These are phyloP conservation scores for Trichoderma oligosporum DNA, from an alignment of 2,329 filamentous ascomycete species.

Conservation along the genomic window DNA sequence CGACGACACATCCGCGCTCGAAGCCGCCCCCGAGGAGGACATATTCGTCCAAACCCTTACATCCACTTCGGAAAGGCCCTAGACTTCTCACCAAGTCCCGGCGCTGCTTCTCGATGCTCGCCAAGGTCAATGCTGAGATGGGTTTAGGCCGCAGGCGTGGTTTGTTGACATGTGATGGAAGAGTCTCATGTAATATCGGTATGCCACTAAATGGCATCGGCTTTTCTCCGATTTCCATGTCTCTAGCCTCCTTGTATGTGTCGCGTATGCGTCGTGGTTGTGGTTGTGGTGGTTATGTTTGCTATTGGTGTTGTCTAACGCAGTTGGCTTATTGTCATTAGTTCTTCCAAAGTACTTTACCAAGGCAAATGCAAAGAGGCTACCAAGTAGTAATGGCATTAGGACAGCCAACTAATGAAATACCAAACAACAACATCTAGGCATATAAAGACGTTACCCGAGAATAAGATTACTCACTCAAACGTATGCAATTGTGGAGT, in stretches of 20 bases:
- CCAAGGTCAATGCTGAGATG: constrained; percentile 42
- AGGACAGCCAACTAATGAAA: no score
- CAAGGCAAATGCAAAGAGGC: no score
- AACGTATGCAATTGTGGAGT: no score
- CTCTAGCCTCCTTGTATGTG: no score
- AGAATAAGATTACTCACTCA: no score
- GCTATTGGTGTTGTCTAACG: neutral
- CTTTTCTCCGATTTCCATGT: neutral
- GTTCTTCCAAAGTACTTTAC: no score
- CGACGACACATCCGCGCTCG: constrained; percentile 50
- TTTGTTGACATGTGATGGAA: neutral
- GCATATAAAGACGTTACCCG: no score
- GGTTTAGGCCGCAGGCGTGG: constrained; percentile 35
- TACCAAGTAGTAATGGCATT: no score
- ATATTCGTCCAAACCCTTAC: constrained; percentile 46
- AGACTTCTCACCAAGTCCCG: constrained; percentile 30
- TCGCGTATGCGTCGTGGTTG: no score
- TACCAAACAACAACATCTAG: no score
- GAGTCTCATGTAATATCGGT: neutral
- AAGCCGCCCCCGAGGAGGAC: constrained; percentile 47
- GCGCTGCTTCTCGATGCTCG: constrained; percentile 37
- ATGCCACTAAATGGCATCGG: neutral
- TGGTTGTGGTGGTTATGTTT: neutral
- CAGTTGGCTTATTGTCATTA: no score
- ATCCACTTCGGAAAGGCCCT: constrained; percentile 42